These are phyloP conservation scores for Arthrinium phaeospermum DNA, from an alignment of 2,329 filamentous ascomycete species.

Conservation along the genomic window DNA sequence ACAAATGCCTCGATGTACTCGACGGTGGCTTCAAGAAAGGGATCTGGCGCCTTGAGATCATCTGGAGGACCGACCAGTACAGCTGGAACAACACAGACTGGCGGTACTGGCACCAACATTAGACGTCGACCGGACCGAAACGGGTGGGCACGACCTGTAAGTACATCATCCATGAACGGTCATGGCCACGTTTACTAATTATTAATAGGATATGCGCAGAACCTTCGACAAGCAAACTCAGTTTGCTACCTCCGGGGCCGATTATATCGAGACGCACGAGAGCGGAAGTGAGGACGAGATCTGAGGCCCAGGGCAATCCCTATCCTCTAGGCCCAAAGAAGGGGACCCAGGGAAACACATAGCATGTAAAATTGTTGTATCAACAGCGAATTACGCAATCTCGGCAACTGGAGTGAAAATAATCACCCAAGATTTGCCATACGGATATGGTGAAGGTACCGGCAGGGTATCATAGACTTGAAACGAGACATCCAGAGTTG, in stretches of 20 bases:
- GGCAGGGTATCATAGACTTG: background rate
- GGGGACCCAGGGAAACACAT: too few relatives aligned
- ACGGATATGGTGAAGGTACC: background rate
- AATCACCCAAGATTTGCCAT: background rate
- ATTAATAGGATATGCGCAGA: background rate
- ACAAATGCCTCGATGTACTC: background rate
- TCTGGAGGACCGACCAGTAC: background rate
- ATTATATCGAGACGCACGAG: background rate
- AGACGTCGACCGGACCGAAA: constrained; percentile 2
- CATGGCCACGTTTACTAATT: background rate
- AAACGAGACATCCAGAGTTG: background rate
- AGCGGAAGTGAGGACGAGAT: constrained; percentile 1
- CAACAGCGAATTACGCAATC: background rate
- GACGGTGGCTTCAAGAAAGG: background rate
- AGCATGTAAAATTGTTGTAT: background rate
- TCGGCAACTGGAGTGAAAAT: background rate
- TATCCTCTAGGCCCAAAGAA: background rate
- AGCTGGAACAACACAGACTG: background rate
- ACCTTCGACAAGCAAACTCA: background rate
- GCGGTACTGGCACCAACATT: background rate
- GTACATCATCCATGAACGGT: background rate
- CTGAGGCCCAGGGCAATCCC: background rate
- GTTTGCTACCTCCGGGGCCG: background rate
- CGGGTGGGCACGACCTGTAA: constrained; percentile 11
- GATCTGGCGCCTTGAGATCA: background rate